Conservation (phyloP, 2,329 filamentous ascomycete species). For the Pestalotiopsis sp. region DNA sequence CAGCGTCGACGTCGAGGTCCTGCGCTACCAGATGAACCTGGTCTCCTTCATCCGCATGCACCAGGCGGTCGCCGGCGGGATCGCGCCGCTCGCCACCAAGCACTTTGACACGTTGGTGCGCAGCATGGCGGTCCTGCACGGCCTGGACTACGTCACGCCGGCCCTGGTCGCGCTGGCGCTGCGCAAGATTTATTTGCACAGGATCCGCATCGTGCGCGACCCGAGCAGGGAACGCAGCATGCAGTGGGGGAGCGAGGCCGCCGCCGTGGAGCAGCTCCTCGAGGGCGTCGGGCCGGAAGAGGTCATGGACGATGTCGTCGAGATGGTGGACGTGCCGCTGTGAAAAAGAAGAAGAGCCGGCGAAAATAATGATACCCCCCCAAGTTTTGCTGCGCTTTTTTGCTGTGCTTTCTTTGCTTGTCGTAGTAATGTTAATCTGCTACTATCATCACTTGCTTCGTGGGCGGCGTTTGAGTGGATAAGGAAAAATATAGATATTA, state of each 20-base stretch:
- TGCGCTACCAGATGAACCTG: constrained; percentile 85
- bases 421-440: neutral
- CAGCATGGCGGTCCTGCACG: constrained; percentile 80
- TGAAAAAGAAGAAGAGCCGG: constrained; percentile 25
- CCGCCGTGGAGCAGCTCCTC: constrained; percentile 69
- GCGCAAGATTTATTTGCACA: constrained; percentile 85
- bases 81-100: constrained; percentile 77
- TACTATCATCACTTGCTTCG: neutral
- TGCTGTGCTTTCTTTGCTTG: neutral
- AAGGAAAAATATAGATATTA: neutral
- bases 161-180: constrained; percentile 81
- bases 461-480: neutral
- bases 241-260: constrained; percentile 85
- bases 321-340: constrained; percentile 56
- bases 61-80: constrained; percentile 76
- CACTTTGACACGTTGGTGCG: constrained; percentile 72
- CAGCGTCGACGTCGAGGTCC: constrained; percentile 73
- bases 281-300: constrained; percentile 63
- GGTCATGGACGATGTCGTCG: constrained; percentile 66
- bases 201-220: constrained; percentile 66
- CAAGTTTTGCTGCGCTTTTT: neutral
- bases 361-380: neutral
- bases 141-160: constrained; percentile 79
- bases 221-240: constrained; percentile 80
- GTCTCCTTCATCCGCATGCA: constrained; percentile 86